Evolutionary conservation across 768 basidiomycete genomes (phyloP), one percentile per base, ranked within the genome.

Genomic region (Serendipita vermifera): DNA sequence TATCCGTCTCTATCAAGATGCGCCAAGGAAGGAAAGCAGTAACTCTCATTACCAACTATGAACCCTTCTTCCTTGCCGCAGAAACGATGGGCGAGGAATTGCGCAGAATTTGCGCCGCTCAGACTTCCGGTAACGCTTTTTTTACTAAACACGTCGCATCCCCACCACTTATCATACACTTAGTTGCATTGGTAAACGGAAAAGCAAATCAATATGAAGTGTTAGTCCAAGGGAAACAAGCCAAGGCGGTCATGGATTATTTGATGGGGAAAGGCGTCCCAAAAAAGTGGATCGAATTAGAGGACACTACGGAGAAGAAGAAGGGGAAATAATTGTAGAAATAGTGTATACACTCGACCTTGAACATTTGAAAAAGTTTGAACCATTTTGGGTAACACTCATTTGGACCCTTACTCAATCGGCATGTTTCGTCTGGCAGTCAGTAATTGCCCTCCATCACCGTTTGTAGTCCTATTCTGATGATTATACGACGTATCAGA

Each of bases 141-240:
- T 33, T 57, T 14, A 22, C 31, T 15, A 17, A 41, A 26, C 57
- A 55, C 38, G 38, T 54, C 15, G 22, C 48, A 33, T 48, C 33
- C 22, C 41, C 59, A 11, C 27, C 11, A 15, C 26, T 14, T 43
- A 32, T 33, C 13, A 29, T 20, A 27, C 61, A n/a, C n/a, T n/a
- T n/a, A 87, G 85, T 84, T 14, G 76, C 80, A 0, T 78, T 80
- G 1, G 55, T 76, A n/a, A 72, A 70, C 3, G 82, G 83, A 0
- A 83, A 80, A 64, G 62, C 72, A 14, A 69, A 69, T 5, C 77
- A 77, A 1, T 61, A 77, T 54, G 87, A 92, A 62, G 81, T 96
- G 6, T 71, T 85, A 59, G 82, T 94, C 0, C 92, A 94, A 64
- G 92, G 92, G 1, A 86, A 85, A 59, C 90, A 94, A 62, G 72